These are phyloP conservation scores for Aspergillus transmontanensis DNA, from an alignment of 2,329 filamentous ascomycete genomes.

Conservation along the genomic window DNA sequence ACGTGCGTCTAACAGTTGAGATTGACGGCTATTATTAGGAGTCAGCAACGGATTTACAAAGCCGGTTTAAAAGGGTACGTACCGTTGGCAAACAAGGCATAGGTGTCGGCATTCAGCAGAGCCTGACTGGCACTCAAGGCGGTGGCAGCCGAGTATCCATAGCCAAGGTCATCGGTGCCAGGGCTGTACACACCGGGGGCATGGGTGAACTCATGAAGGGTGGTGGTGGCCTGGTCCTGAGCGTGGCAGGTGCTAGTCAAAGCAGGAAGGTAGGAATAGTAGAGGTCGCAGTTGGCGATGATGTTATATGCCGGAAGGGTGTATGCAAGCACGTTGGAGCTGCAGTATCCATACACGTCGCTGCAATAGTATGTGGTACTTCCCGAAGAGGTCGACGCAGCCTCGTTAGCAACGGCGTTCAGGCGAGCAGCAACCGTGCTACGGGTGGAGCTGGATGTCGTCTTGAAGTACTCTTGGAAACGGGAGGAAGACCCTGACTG, in stretches of 20 bases:
- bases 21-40: slow-evolving; percentile 9
- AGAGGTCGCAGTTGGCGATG: slow-evolving; percentile 66
- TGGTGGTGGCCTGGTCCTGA: slow-evolving; percentile 67
- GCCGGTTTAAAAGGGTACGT: slow-evolving; percentile 10
- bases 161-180: slow-evolving; percentile 62
- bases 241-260: slow-evolving; percentile 58
- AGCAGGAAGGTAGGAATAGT: slow-evolving; percentile 54
- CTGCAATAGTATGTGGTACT: slow-evolving; percentile 60
- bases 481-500: slow-evolving; percentile 44
- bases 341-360: slow-evolving; percentile 59
- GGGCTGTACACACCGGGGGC: slow-evolving; percentile 55
- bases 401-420: slow-evolving; percentile 58
- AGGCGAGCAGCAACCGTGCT: slow-evolving; percentile 56
- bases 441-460: slow-evolving; percentile 49
- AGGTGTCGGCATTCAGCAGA: slow-evolving; percentile 67
- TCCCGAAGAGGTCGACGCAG: slow-evolving; percentile 52
- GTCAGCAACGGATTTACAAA: background rate
- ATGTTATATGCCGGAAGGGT: slow-evolving; percentile 57
- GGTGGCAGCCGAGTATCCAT: slow-evolving; percentile 56
- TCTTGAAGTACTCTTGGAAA: slow-evolving; percentile 63
- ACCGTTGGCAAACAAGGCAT: slow-evolving; percentile 57
- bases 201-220: slow-evolving; percentile 68
- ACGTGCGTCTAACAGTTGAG: slow-evolving; percentile 12
- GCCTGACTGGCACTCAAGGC: slow-evolving; percentile 53
- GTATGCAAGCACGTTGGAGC: slow-evolving; percentile 60